Base-by-base conservation (phyloP, 345 rosid species). In the Ailanthus altissimus region DNA sequence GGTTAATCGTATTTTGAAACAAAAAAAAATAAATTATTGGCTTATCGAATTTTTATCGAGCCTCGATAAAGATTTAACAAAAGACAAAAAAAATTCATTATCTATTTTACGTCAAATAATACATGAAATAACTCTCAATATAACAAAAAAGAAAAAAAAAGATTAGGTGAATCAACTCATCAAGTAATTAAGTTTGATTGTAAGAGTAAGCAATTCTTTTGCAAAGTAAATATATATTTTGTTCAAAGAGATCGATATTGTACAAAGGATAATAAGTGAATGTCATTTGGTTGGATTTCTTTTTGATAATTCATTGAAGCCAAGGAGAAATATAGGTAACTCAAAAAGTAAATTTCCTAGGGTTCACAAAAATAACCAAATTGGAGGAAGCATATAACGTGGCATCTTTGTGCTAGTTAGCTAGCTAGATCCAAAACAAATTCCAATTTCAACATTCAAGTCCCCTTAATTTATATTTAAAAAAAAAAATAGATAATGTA, bases 331-430 rank as follows among this genome's bases (percentile, higher is more conserved):
- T n/a, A 11, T 26, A 8, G 2, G 26, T 38, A 15, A 61, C 32
- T 23, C 6, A 15, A 45, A 45, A 32, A 21, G 36, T 42, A n/a
- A 56, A 71, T 50, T 40, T 38, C 51, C n/a, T 66, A 36, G 53
- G 2, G 26, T 26, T 59, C 57, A 15, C 2, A 20, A 56, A 65
- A 23, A 18, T 60, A 67, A 38, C 58, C 12, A 26, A 68, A 74
- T 59, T 60, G 60, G 75, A 74, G 16, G 74, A 73, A 61, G 57
- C 70, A 74, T 69, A 32, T 26, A 53, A 42, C 49, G 9, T 74
- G 82, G 70, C 59, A 28, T 61, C 42, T 54, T 51, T 69, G 43
- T 69, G 43, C 68, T 38, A 14, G 43, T 62, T 38, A 14, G 70
- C 62, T 70, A 49, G 38, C 38, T 49, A 47, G n/a, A 12, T 46